Conservation (phyloP, 805 yeast species). For the Saccharomycopsis sp. region DNA sequence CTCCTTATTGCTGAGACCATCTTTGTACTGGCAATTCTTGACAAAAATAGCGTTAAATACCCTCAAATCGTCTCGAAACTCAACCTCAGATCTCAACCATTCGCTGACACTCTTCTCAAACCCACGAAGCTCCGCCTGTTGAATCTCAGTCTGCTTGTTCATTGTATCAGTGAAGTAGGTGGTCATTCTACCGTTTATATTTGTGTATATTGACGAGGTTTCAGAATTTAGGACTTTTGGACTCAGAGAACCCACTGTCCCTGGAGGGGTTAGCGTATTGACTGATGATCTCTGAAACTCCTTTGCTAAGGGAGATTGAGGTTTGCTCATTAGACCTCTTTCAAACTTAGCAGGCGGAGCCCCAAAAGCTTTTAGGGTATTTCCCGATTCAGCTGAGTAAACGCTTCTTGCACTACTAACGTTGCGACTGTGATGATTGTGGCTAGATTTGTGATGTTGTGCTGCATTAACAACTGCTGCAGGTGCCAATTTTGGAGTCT, state of each 20-base stretch:
- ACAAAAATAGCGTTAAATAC: conserved; percentile 11
- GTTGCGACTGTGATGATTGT: background rate
- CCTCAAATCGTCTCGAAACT: background rate
- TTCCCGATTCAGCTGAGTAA: background rate
- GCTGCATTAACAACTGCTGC: background rate
- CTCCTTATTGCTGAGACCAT: conserved; percentile 26
- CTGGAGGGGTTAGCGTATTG: background rate
- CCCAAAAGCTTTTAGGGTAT: background rate
- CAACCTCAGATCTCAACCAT: background rate
- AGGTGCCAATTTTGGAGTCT: background rate
- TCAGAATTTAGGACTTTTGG: background rate
- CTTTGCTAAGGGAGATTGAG: background rate
- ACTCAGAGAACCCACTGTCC: background rate
- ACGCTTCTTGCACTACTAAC: background rate
- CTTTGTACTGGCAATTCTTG: conserved; percentile 20
- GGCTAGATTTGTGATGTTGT: background rate
- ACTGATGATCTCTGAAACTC: background rate
- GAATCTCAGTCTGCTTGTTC: background rate
- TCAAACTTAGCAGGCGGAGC: background rate
- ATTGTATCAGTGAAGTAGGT: background rate
- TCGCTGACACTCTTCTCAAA: background rate
- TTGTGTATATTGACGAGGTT: background rate
- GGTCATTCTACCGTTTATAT: background rate
- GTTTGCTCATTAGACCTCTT: background rate
- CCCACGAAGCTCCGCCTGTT: background rate